Evolutionary conservation across 139 green algal genomes (phyloP).

Genomic region (Picochlorum costavermella): DNA sequence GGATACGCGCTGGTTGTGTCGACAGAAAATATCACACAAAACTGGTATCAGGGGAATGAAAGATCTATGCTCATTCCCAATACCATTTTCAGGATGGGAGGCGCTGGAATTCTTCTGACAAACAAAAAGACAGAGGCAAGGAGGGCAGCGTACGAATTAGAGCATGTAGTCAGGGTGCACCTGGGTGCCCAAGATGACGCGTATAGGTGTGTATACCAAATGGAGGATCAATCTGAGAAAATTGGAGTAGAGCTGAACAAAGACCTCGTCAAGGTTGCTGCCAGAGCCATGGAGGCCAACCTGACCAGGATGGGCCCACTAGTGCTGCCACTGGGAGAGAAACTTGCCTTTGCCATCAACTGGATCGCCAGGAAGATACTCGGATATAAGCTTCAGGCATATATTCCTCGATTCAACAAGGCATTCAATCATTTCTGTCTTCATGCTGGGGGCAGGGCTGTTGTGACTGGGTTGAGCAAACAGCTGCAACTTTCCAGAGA

Average conservation of each 20-base stretch:
- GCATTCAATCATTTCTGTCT: conserved; percentile 82
- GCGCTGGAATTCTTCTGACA: conserved; percentile 52
- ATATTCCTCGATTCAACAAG: conserved; percentile 71
- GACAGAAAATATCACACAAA: conserved; percentile 83
- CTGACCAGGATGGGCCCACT: conserved; percentile 48
- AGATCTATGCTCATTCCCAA: conserved; percentile 65
- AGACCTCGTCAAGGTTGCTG: conserved; percentile 45
- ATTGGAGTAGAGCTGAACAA: conserved; percentile 50
- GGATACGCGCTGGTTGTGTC: conserved; percentile 60
- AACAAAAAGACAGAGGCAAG: conserved; percentile 43
- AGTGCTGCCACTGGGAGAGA: conserved; percentile 50
- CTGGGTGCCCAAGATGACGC: conserved; percentile 47
- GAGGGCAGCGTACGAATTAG: conserved; percentile 64
- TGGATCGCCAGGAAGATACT: conserved; percentile 27
- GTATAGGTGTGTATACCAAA: conserved; percentile 61
- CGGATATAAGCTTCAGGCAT: conserved; percentile 33
- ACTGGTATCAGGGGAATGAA: conserved; percentile 84
- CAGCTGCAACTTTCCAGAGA: conserved; percentile 50
- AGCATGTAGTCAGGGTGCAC: conserved; percentile 58
- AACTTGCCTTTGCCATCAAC: conserved; percentile 46
- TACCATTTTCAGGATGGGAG: conserved; percentile 53
- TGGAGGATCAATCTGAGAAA: conserved; percentile 28
- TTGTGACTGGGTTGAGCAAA: conserved; percentile 67
- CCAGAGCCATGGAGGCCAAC: conserved; percentile 44
- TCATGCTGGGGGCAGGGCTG: conserved; percentile 61